These are phyloP conservation scores for Oryza officinalis DNA, from an alignment of 176 grass and related monocot species.

Conservation along the genomic window DNA sequence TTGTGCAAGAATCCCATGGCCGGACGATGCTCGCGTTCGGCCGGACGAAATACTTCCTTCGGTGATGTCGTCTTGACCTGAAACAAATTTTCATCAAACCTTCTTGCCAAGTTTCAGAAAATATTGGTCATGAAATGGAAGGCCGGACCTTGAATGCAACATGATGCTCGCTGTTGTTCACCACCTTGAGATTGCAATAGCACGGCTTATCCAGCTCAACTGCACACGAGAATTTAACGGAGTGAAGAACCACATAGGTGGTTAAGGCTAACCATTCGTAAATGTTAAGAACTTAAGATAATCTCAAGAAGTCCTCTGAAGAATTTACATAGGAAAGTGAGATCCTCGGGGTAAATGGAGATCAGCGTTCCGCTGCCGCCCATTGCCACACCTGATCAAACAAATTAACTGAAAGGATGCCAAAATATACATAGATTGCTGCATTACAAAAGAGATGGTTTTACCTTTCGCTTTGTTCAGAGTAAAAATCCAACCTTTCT, in stretches of 20 bases:
- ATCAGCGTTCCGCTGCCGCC: conserved; percentile 71
- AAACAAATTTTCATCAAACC: conserved; percentile 30
- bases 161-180: conserved; percentile 97
- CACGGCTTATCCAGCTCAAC: conserved; percentile 95
- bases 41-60: conserved; percentile 97
- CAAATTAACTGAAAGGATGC: conserved; percentile 12
- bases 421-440: conserved; percentile 6
- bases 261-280: conserved; percentile 13
- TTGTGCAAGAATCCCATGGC: conserved; percentile 94
- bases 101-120: conserved; percentile 18
- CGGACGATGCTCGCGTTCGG: conserved; percentile 84
- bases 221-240: conserved; percentile 42
- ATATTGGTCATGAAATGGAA: conserved; percentile 5
- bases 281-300: not conserved
- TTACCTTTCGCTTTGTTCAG: not conserved
- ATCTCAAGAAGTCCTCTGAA: conserved; percentile 15
- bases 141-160: conserved; percentile 86
- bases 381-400: conserved; percentile 53
- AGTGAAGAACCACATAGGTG: not conserved
- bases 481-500: conserved; percentile 17
- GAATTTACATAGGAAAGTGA: conserved; percentile 82
- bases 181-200: conserved; percentile 95
- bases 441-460: conserved; percentile 26
- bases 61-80: conserved; percentile 98
- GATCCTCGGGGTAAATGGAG: conserved; percentile 87